Base-by-base conservation (phyloP, 2,329 filamentous ascomycete genomes). In the Conoideocrella luteorostrata region DNA sequence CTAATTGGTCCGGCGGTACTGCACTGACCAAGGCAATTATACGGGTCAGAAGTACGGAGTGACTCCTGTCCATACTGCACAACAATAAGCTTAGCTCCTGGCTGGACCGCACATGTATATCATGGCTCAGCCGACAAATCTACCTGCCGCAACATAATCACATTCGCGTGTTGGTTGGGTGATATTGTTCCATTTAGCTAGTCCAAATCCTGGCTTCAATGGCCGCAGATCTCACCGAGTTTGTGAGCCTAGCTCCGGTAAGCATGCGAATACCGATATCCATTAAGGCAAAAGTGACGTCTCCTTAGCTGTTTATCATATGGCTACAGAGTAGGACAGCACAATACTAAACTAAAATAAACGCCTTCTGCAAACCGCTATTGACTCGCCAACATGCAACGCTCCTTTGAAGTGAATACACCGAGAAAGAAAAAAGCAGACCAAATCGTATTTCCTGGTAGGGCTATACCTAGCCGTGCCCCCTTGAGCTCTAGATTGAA, bases 251-350 rank as follows among this genome's bases (percentile, higher is more conserved):
- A 7, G 7, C 26, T 28, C 13, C 13, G 26, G 26, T 18, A 36
- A 36, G 30, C 30, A 17, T 17, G 20, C 6, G 11, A 24, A 30
- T 22, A 17, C 39, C 20, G 4, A 18, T n/a, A 41, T 41, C 29
- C 20, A 32, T 23, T 20, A 22, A 26, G 24, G 32, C 22, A 35
- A 26, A 35, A 15, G 26, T 26, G 22, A 42, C 34, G 40, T 42
- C 23, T 29, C 40, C 40, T 33, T 22, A 29, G 40, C 40, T 28
- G 11, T 42, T 30, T 36, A 42, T 42, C n/a, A 28, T 42, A 35
- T 18, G n/a, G 21, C 21, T 35, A 15, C 17, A 26, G 21, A 41
- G 32, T 21, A 41, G 15, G 15, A 13, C 21, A 28, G 17, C 7
- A 35, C n/a, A 22, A 34, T 22, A 9, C 39, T 22, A 12, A 23